Percentiles rank a stretch among this genome's conserved stretches.
Evolutionary conservation across 1,284 basidiomycete species (phyloP).

Genomic region (Marasmius tenuissimus): DNA sequence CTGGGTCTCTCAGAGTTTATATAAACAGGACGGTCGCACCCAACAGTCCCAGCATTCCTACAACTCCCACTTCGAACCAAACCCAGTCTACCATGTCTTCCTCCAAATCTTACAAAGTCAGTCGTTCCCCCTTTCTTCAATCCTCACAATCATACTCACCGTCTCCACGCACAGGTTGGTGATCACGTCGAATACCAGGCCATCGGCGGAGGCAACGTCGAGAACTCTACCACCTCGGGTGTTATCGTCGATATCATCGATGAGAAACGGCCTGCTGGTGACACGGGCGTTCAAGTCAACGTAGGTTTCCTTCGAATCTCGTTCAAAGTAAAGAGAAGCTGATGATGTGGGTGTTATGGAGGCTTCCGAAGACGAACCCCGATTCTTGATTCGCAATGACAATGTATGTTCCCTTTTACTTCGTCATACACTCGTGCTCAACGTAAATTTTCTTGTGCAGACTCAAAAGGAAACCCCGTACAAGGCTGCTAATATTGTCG

Average conservation of each 20-base stretch:
- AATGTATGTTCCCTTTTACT: neutral
- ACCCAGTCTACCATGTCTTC: no score
- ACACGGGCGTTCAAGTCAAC: conserved; percentile 1
- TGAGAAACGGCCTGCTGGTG: conserved; percentile 1
- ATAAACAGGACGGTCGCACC: no score
- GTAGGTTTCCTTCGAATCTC: neutral
- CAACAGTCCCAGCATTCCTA: no score
- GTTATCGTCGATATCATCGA: conserved; percentile 3
- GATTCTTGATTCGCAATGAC: conserved; percentile 11
- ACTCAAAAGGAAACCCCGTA: conserved; percentile 11
- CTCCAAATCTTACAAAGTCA: no score
- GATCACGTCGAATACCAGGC: conserved; percentile 11
- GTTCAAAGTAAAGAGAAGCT: no score
- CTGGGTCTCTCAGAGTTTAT: no score
- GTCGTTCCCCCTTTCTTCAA: no score
- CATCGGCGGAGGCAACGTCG: conserved; percentile 10
- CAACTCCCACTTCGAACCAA: no score
- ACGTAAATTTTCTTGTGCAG: neutral
- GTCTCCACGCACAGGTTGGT: conserved; percentile 1
- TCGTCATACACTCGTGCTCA: neutral
- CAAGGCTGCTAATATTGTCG: conserved; percentile 7
- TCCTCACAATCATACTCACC: no score
- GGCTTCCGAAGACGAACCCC: conserved; percentile 10
- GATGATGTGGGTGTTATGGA: neutral
- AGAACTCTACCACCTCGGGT: conserved; percentile 10